These are phyloP conservation scores for Ploettnerulaceae sp. DNA, from an alignment of 2,329 filamentous ascomycete species.

Conservation along the genomic window DNA sequence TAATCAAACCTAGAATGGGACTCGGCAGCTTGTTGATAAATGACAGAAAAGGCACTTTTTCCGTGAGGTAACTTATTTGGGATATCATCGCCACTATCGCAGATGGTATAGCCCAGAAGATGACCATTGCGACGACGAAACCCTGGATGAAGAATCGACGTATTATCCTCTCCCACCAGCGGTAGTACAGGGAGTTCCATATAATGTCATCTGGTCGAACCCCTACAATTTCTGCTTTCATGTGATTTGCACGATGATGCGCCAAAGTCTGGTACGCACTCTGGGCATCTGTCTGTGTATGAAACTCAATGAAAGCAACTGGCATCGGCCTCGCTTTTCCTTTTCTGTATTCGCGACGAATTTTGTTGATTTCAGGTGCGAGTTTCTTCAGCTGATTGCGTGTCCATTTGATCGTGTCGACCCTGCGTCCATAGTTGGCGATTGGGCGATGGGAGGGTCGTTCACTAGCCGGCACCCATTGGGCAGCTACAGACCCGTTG, in stretches of 20 bases:
- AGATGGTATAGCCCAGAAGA: conserved; percentile 66
- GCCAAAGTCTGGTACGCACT: conserved; percentile 59
- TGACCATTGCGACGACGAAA: conserved; percentile 52
- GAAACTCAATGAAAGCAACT: conserved; percentile 63
- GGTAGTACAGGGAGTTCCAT: conserved; percentile 61
- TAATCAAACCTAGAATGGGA: conserved; percentile 54
- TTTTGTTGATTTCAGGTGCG: conserved; percentile 30
- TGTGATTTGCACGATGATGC: conserved; percentile 57
- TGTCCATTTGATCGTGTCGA: conserved; percentile 38
- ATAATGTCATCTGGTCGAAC: conserved; percentile 57
- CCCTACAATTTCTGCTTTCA: conserved; percentile 60
- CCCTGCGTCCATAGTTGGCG: conserved; percentile 35
- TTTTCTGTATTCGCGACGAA: conserved; percentile 35
- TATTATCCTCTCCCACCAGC: conserved; percentile 56
- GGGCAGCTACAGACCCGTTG: conserved; percentile 35
- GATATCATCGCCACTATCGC: conserved; percentile 59
- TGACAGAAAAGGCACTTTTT: conserved; percentile 47
- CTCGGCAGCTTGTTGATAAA: conserved; percentile 54
- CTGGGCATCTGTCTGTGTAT: conserved; percentile 56
- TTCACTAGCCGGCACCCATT: conserved; percentile 33
- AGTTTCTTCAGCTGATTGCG: conserved; percentile 33
- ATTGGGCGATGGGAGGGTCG: conserved; percentile 35
- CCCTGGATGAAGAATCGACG: conserved; percentile 46
- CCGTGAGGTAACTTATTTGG: conserved; percentile 53
- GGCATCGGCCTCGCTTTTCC: conserved; percentile 50